Evolutionary conservation across 108 stramenopile species (phyloP).

Genomic region (Aureococcus anophagefferens): DNA sequence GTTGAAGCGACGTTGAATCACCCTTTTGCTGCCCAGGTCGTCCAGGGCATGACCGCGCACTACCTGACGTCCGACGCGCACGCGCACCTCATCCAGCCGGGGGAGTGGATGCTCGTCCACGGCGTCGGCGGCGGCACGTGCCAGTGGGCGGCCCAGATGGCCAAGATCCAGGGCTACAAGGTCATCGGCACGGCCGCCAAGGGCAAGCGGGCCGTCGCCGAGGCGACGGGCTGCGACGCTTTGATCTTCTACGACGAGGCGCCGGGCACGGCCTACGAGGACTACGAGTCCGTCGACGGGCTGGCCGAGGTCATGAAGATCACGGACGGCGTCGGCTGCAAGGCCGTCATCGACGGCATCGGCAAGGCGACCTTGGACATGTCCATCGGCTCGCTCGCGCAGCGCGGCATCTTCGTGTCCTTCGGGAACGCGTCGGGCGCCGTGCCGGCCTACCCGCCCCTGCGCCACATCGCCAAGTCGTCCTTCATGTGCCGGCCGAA

Average conservation of each 20-base stretch:
- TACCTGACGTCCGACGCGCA: constrained; percentile 61
- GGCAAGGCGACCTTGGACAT: constrained; percentile 67
- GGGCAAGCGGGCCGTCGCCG: constrained; percentile 47
- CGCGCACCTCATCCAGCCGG: constrained; percentile 50
- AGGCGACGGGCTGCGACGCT: constrained; percentile 52
- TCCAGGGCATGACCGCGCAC: constrained; percentile 72
- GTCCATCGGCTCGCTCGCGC: constrained; percentile 58
- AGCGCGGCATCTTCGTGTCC: constrained; percentile 64
- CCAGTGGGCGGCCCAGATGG: constrained; percentile 75
- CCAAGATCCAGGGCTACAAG: constrained; percentile 61
- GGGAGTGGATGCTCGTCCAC: constrained; percentile 68
- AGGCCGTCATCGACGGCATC: constrained; percentile 68
- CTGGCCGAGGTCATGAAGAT: constrained; percentile 52
- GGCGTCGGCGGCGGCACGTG: constrained; percentile 71
- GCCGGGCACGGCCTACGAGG: constrained; percentile 50
- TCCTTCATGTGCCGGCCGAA: constrained; percentile 71
- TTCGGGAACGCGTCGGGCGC: constrained; percentile 79
- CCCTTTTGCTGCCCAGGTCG: no score
- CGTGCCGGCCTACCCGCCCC: constrained; percentile 66
- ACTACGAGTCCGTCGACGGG: constrained; percentile 64
- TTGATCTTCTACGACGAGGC: constrained; percentile 70
- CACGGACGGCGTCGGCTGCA: constrained; percentile 58
- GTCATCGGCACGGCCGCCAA: constrained; percentile 66
- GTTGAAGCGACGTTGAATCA: no score
- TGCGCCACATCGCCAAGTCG: constrained; percentile 57